phyloP scores from a whole-genome alignment of 2,329 filamentous ascomycete genomes.

The Colletotrichum neosansevieriae region DNA sequence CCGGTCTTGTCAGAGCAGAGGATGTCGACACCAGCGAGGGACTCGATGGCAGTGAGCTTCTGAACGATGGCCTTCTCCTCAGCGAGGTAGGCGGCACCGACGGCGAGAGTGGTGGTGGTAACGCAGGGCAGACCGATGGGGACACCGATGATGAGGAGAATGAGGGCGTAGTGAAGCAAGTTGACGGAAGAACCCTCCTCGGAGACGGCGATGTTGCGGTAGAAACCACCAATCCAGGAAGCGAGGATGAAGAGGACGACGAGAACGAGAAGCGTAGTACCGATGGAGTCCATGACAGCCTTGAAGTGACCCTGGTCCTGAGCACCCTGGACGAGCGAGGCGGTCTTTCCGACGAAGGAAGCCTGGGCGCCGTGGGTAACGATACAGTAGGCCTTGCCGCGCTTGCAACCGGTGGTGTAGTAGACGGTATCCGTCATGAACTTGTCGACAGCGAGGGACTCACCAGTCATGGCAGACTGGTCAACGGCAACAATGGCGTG shows the following conservation, averaged over 20 bases:
- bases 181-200: constrained; percentile 66
- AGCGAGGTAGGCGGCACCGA: constrained; percentile 81
- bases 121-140: constrained; percentile 85
- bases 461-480: constrained; percentile 85
- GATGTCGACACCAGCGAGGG: constrained; percentile 79
- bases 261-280: constrained; percentile 78
- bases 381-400: constrained; percentile 80
- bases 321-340: constrained; percentile 79
- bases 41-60: constrained; percentile 84
- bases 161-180: constrained; percentile 76
- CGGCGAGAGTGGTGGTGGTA: constrained; percentile 81
- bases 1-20: constrained; percentile 87
- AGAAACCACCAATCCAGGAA: constrained; percentile 84
- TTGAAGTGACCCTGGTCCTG: constrained; percentile 85
- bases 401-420: constrained; percentile 87
- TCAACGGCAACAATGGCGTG: constrained; percentile 78
- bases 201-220: constrained; percentile 74
- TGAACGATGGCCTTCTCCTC: constrained; percentile 84
- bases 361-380: constrained; percentile 75
- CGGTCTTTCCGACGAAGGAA: constrained; percentile 83
- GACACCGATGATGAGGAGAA: constrained; percentile 82
- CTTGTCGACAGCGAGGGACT: constrained; percentile 83
- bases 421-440: constrained; percentile 82
- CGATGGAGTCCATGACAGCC: constrained; percentile 86
- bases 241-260: constrained; percentile 83